Evolutionary conservation across 331 rosid genomes (phyloP).

Genomic region (Stylosanthes scabra): DNA sequence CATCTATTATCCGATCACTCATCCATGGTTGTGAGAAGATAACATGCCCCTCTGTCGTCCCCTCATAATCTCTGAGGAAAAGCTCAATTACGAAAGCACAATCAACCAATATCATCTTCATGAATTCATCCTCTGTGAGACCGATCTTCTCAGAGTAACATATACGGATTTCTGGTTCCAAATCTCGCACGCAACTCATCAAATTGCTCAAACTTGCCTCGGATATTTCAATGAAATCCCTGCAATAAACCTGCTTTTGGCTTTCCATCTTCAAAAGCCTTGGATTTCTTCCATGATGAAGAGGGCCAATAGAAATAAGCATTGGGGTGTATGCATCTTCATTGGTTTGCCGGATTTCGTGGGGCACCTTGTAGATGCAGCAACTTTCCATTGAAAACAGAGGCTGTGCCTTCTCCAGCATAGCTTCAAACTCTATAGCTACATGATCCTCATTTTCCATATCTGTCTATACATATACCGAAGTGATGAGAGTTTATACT

Average conservation of each 20-base stretch:
- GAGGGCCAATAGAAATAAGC: slow-evolving; percentile 33
- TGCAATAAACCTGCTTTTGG: not conserved
- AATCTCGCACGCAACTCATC: not conserved
- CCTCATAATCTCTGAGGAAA: not conserved
- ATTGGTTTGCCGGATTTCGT: not conserved
- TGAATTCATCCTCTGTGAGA: not conserved
- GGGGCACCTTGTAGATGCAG: slow-evolving; percentile 37
- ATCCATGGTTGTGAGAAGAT: too few relatives aligned
- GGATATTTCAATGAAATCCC: not conserved
- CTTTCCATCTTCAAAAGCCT: not conserved
- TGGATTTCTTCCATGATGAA: not conserved
- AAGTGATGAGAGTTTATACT: too few relatives aligned
- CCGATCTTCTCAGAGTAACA: not conserved
- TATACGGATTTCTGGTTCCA: not conserved
- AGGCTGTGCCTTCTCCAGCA: not conserved
- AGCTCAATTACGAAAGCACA: slow-evolving; percentile 33
- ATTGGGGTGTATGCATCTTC: slow-evolving; percentile 11
- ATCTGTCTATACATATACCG: too few relatives aligned
- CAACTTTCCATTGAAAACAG: not conserved
- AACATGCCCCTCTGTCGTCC: not conserved
- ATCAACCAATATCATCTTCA: slow-evolving; percentile 16
- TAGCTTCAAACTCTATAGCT: not conserved
- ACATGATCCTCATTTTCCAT: not conserved
- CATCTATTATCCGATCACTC: accelerated
- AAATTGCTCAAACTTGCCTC: not conserved